These are phyloP conservation scores for Daedaleopsis sinensis DNA, from an alignment of 768 basidiomycete genomes.

Conservation along the genomic window DNA sequence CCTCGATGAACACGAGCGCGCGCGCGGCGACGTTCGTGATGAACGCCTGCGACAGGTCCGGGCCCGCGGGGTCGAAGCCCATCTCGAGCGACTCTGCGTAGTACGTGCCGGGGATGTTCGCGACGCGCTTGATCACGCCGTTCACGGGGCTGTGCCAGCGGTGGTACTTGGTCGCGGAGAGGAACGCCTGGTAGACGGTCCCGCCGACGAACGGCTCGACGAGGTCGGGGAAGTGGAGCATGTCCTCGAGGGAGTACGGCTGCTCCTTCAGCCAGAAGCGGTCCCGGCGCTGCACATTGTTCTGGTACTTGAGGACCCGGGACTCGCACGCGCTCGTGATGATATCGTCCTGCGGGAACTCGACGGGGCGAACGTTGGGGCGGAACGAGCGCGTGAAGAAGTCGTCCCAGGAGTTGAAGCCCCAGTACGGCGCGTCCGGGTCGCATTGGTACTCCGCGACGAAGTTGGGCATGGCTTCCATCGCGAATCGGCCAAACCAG, in stretches of 20 bases:
- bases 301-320: slow-evolving; percentile 43
- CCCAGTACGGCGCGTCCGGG: slow-evolving; percentile 32
- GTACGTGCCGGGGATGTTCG: slow-evolving; percentile 54
- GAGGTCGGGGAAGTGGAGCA: slow-evolving; percentile 47
- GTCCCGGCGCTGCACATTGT: slow-evolving; percentile 44
- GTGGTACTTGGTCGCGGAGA: slow-evolving; percentile 58
- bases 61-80: slow-evolving; percentile 28
- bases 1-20: slow-evolving; percentile 56
- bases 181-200: slow-evolving; percentile 59
- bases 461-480: slow-evolving; percentile 20
- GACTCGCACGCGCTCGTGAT: slow-evolving; percentile 60
- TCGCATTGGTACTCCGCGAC: slow-evolving; percentile 17
- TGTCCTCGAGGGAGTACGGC: slow-evolving; percentile 60
- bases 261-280: slow-evolving; percentile 65
- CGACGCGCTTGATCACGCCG: slow-evolving; percentile 43
- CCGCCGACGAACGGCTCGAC: slow-evolving; percentile 50
- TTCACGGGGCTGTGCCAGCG: slow-evolving; percentile 65
- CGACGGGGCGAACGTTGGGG: slow-evolving; percentile 11
- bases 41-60: slow-evolving; percentile 40
- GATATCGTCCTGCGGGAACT: slow-evolving; percentile 25
- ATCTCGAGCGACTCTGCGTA: slow-evolving; percentile 41
- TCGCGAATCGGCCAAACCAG: slow-evolving; percentile 50
- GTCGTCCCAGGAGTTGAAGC: slow-evolving; percentile 33
- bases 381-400: slow-evolving; percentile 40
- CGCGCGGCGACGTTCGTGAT: slow-evolving; percentile 51